Conservation (phyloP, 805 yeast species). For the Zygoascus bituminiphila region DNA sequence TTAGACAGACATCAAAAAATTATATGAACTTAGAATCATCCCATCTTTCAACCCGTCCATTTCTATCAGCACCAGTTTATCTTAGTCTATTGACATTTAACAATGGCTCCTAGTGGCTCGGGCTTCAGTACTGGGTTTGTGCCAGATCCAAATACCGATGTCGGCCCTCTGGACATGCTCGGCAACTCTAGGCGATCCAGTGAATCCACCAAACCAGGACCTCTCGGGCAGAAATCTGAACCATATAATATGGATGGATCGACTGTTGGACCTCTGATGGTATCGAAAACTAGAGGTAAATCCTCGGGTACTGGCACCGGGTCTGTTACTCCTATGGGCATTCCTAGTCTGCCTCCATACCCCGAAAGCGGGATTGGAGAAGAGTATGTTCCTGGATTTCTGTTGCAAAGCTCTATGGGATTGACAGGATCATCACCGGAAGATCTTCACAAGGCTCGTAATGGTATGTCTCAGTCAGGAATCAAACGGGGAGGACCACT, state of each 20-base stretch:
- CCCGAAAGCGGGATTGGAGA: slow-evolving; percentile 2
- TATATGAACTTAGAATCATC: no score
- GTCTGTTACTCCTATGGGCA: not conserved
- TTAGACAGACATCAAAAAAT: not conserved
- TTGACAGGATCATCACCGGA: not conserved
- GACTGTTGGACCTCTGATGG: not conserved
- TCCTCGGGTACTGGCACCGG: not conserved
- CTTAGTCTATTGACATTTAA: no score
- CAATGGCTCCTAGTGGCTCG: not conserved
- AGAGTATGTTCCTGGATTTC: slow-evolving; percentile 1
- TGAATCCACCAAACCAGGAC: not conserved
- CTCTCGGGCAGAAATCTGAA: not conserved
- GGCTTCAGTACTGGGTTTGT: not conserved
- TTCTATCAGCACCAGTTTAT: no score
- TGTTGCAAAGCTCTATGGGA: not conserved
- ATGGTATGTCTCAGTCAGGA: not conserved
- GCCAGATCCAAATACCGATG: no score
- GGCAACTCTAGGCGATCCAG: no score
- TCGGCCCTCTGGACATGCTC: no score
- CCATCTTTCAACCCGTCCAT: no score
- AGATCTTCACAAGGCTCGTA: not conserved
- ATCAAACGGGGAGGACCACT: not conserved
- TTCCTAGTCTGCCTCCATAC: not conserved
- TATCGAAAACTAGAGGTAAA: not conserved
- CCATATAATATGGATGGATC: not conserved